A percentile compares a stretch with the other conserved stretches of the same genome.
Conservation (phyloP, 1,284 basidiomycete species). For the Microbotryomycetes sp. region DNA sequence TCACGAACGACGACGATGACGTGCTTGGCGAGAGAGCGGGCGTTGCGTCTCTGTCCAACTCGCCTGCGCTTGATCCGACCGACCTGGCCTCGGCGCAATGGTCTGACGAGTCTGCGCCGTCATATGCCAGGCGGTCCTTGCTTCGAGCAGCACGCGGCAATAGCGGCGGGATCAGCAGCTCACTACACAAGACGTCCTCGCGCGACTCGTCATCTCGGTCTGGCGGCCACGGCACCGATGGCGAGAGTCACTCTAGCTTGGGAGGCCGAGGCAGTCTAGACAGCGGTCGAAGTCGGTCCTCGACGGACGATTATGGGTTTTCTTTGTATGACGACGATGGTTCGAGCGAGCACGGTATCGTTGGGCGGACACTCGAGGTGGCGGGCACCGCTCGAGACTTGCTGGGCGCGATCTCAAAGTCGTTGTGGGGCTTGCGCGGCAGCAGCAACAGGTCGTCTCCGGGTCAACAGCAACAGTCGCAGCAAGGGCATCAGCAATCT, state of each 20-base stretch:
- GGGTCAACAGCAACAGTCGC: neutral
- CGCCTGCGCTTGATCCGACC: conserved; percentile 3
- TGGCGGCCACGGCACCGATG: neutral
- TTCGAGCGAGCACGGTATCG: conserved; percentile 13
- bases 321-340: conserved; percentile 27
- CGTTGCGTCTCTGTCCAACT: conserved; percentile 3
- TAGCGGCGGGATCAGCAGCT: neutral
- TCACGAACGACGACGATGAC: conserved; percentile 7
- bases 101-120: conserved; percentile 13
- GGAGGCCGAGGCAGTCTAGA: neutral
- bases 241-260: neutral
- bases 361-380: conserved; percentile 29
- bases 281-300: conserved; percentile 2
- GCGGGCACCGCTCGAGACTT: conserved; percentile 33
- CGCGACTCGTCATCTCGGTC: neutral
- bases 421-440: conserved; percentile 17
- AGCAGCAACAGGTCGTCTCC: neutral
- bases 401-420: conserved; percentile 30
- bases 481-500: neutral
- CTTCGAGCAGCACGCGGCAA: conserved; percentile 22
- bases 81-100: neutral
- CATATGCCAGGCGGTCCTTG: conserved; percentile 24
- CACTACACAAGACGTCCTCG: conserved; percentile 2
- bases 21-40: neutral
- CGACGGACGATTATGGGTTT: conserved; percentile 25